Evolutionary conservation across 2,329 filamentous ascomycete species (phyloP), one percentile per base, ranked within the genome.

Genomic region (Hymenotorrendiella dingleyae): DNA sequence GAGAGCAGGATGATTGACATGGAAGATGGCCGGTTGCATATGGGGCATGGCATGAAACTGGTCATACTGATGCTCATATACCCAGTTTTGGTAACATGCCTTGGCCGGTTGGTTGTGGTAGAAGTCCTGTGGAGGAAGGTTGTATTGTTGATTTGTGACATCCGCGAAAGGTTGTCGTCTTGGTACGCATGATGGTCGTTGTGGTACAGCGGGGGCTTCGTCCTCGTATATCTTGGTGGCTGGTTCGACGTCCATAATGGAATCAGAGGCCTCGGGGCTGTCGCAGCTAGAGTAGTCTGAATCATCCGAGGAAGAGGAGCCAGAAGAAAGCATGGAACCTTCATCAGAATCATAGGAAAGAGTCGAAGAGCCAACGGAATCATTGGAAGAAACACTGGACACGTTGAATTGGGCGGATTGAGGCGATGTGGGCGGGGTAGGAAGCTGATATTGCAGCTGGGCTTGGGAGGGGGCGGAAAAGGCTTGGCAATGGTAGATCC

Each of bases 401-500:
- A 44, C 24, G 14, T 42, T 33, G 20, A 37, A 41, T 22, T 34
- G 23, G 17, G 19, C n/a, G 10, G 41, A 28, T 10, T 32, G 36
- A 8, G 46, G 48, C n/a, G 44, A 47, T 10, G 29, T 33, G 16
- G 47, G 43, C 20, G 54, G 49, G 16, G 51, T 42, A 20, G 47
- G 29, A 28, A 41, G 37, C 28, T 34, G 34, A 12, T 43, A 46
- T 8, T 35, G 29, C 16, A 11, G 26, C 21, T 40, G 43, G 26
- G 43, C 42, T 36, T 47, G 47, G 22, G 46, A 46, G 11, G 48
- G 54, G 12, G 49, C 51, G 17, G 57, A 54, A 43, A 63, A 61
- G 27, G 40, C 46, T 8, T 40, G 38, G 46, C 90, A 96, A 50
- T 79, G 74, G 57, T 84, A 63, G 62, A 97, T 93, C 61, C 84